Percentiles rank a stretch among this genome's conserved stretches.
phyloP scores from a whole-genome alignment of 202 grass and related monocot species.

The Eragrostis tef region DNA sequence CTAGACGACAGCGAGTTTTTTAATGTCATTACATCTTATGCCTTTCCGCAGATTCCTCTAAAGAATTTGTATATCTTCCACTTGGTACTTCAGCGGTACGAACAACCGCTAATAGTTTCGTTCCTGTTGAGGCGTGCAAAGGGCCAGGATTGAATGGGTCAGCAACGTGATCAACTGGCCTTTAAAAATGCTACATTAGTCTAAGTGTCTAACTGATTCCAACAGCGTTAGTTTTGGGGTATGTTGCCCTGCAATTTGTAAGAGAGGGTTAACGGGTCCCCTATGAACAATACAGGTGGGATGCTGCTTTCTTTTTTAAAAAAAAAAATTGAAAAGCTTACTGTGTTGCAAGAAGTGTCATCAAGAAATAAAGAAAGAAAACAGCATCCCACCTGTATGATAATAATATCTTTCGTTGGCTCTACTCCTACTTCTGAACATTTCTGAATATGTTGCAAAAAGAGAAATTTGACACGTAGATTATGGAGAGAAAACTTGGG shows the following conservation, averaged over 20 bases:
- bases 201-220: neutral
- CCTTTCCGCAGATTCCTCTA: too few species aligned
- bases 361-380: neutral
- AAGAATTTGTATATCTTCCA: neutral
- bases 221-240: neutral
- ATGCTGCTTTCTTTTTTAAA: too few species aligned
- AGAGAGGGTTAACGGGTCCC: neutral
- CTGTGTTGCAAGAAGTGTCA: neutral
- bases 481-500: neutral
- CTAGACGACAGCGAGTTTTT: neutral
- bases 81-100: neutral
- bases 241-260: neutral
- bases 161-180: neutral
- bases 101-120: neutral
- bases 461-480: neutral
- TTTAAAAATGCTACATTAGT: neutral
- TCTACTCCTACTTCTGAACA: neutral
- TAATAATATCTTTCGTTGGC: too few species aligned
- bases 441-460: neutral
- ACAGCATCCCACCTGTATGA: too few species aligned
- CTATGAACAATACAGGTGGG: neutral
- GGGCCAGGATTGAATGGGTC: conserved; percentile 37
- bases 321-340: neutral
- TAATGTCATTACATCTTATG: too few species aligned
- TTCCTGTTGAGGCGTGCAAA: conserved; percentile 30